Evolutionary conservation across 495 filamentous ascomycete genomes (phyloP).

Genomic region (Neurospora pannonica): DNA sequence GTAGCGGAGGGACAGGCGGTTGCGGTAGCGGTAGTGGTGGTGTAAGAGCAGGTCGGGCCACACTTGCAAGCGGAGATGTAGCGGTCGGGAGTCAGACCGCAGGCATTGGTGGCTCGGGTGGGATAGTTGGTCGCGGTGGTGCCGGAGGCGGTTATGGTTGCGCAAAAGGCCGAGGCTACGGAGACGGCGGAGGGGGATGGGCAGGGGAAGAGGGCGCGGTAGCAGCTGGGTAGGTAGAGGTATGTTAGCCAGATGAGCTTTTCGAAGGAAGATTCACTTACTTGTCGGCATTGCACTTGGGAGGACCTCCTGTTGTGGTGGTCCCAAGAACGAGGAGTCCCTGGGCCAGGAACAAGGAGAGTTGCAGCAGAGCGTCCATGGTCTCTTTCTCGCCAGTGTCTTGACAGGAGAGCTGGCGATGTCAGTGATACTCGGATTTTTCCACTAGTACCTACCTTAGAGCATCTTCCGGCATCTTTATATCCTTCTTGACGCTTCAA

Average conservation of each 20-base stretch:
- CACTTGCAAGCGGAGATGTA: slow-evolving; percentile 16
- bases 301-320: neutral
- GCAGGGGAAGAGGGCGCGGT: slow-evolving; percentile 16
- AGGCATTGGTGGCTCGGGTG: slow-evolving; percentile 11
- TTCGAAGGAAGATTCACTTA: neutral
- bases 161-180: slow-evolving; percentile 9
- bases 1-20: slow-evolving; percentile 6
- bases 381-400: neutral
- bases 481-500: neutral
- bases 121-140: slow-evolving; percentile 15
- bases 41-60: slow-evolving; percentile 10
- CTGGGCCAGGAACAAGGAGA: neutral
- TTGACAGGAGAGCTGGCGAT: neutral
- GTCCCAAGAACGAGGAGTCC: neutral
- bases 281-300: neutral
- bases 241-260: too few relatives aligned
- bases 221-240: slow-evolving; percentile 13
- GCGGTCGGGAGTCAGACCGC: slow-evolving; percentile 6
- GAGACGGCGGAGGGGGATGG: slow-evolving; percentile 8
- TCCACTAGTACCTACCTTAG: neutral
- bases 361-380: neutral
- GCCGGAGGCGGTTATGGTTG: slow-evolving; percentile 11
- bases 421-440: neutral
- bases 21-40: neutral
- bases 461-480: neutral